phyloP scores from a whole-genome alignment of 148 eudicot genomes.

The Fallopia convolvulus region DNA sequence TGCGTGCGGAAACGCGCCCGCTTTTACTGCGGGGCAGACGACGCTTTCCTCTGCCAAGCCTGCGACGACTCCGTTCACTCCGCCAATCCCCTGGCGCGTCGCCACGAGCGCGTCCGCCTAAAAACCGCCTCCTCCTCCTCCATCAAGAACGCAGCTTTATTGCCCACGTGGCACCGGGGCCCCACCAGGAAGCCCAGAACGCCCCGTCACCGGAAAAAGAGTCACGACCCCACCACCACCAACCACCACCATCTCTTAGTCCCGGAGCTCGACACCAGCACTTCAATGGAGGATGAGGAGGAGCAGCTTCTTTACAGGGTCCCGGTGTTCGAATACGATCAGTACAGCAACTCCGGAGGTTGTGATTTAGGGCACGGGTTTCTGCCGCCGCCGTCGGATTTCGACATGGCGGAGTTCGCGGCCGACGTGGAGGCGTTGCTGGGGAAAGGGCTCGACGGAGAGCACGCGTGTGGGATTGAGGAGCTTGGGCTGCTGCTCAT shows the following conservation, averaged over 20 bases:
- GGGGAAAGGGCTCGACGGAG: conserved; percentile 68
- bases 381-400: conserved; percentile 36
- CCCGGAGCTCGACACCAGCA: background rate
- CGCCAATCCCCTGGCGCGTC: conserved; percentile 59
- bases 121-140: conserved; percentile 29
- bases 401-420: conserved; percentile 69
- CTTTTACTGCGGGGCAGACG: conserved; percentile 78
- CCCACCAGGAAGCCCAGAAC: conserved; percentile 56
- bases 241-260: background rate
- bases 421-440: conserved; percentile 76
- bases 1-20: conserved; percentile 61
- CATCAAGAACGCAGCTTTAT: conserved; percentile 1
- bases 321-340: conserved; percentile 54
- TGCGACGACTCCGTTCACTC: conserved; percentile 73
- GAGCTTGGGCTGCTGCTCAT: conserved; percentile 44
- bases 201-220: conserved; percentile 44
- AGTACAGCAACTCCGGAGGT: background rate
- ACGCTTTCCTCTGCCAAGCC: conserved; percentile 75
- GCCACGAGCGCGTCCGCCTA: conserved; percentile 73
- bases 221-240: background rate
- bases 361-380: conserved; percentile 16
- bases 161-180: conserved; percentile 48
- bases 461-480: conserved; percentile 46
- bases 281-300: conserved; percentile 24
- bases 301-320: conserved; percentile 68